Percentiles rank a stretch among this genome's conserved stretches.
These are phyloP conservation scores for Zygosaccharomyces pseudobailii DNA, from an alignment of 1,139 yeast genomes.

Conservation along the genomic window DNA sequence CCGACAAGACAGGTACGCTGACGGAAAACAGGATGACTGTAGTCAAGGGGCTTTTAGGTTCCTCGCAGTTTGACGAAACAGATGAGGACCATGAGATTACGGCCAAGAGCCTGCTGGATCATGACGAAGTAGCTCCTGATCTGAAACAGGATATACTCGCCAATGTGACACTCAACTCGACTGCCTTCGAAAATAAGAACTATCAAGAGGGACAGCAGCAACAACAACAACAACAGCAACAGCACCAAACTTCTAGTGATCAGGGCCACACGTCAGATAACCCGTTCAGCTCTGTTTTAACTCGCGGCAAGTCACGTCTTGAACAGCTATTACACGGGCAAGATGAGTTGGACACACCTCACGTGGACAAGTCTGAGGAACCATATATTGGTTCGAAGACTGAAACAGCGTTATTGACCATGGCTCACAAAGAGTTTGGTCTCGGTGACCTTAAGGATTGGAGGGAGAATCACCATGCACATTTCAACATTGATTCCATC, in stretches of 20 bases:
- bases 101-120: conserved; percentile 36
- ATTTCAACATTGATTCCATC: conserved; percentile 37
- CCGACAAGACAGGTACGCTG: conserved; percentile 95
- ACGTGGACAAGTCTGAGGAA: conserved; percentile 36
- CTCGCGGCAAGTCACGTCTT: conserved; percentile 3
- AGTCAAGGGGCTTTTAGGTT: conserved; percentile 67
- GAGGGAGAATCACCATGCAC: conserved; percentile 34
- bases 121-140: conserved; percentile 32
- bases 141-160: conserved; percentile 44
- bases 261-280: conserved; percentile 26
- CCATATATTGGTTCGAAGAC: conserved; percentile 89
- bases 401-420: conserved; percentile 76
- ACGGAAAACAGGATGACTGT: conserved; percentile 92
- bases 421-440: conserved; percentile 57
- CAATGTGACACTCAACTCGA: conserved; percentile 73
- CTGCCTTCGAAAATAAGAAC: conserved; percentile 72
- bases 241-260: conserved; percentile 2
- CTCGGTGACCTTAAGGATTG: conserved; percentile 38
- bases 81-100: conserved; percentile 12
- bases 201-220: conserved; percentile 24
- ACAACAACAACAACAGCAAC: conserved; percentile 22
- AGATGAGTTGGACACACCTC: conserved; percentile 18
- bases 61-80: conserved; percentile 33
- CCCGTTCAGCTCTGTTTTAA: conserved; percentile 18
- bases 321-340: conserved; percentile 1